Percentiles rank a stretch among this genome's conserved stretches.
These are phyloP conservation scores for Pugionium dolabratum DNA, from an alignment of 345 rosid species.

Conservation along the genomic window DNA sequence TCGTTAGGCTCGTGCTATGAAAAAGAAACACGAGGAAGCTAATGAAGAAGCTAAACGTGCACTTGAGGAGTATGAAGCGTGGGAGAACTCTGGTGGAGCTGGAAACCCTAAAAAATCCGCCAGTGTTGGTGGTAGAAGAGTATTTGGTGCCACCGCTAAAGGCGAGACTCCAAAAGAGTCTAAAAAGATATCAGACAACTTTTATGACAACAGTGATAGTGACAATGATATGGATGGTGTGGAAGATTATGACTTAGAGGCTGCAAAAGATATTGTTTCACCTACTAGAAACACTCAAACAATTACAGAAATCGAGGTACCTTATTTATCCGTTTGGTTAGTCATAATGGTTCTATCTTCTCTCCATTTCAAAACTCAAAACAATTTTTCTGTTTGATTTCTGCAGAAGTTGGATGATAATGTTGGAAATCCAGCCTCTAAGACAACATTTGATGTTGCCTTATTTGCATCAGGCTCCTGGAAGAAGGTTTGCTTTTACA, in stretches of 20 bases:
- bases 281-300: conserved; percentile 45
- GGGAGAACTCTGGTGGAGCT: conserved; percentile 49
- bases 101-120: conserved; percentile 45
- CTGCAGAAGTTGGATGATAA: conserved; percentile 54
- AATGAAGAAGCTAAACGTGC: conserved; percentile 75
- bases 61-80: conserved; percentile 71
- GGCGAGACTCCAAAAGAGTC: conserved; percentile 46
- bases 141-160: conserved; percentile 61
- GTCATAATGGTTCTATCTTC: conserved; percentile 6
- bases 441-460: conserved; percentile 80
- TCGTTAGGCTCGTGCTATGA: conserved; percentile 75
- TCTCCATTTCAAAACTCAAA: conserved; percentile 14
- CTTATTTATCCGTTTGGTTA: conserved; percentile 14
- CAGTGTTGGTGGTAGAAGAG: conserved; percentile 67
- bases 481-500: conserved; percentile 59
- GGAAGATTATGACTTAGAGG: conserved; percentile 42
- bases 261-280: conserved; percentile 37
- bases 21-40: conserved; percentile 68
- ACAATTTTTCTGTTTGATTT: conserved; percentile 17
- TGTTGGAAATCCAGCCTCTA: conserved; percentile 53
- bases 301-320: conserved; percentile 49
- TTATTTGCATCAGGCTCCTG: conserved; percentile 67
- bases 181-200: conserved; percentile 48
- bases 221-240: conserved; percentile 56
- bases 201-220: conserved; percentile 58